phyloP scores from a whole-genome alignment of 139 green algal genomes.

The Gonium pectorale region DNA sequence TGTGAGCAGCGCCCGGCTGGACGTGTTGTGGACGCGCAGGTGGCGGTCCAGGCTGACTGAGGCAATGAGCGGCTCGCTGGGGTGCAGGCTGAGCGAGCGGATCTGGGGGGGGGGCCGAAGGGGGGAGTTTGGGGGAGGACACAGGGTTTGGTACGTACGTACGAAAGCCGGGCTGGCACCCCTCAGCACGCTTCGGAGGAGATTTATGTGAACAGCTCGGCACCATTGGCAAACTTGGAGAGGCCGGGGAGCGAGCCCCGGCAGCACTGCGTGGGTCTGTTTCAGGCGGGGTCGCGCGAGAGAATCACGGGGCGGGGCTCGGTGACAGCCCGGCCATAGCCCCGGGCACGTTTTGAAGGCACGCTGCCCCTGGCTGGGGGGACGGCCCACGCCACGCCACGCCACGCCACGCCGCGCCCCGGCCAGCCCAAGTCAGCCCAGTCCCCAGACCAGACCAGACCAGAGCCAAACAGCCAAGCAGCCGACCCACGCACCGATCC shows the following conservation, averaged over 20 bases:
- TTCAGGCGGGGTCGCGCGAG: not conserved
- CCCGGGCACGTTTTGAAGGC: no score
- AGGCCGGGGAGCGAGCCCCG: not conserved
- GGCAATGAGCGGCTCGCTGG: slow-evolving; percentile 60
- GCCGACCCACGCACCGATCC: slow-evolving; percentile 30
- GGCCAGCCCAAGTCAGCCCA: not conserved
- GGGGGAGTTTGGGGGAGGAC: no score
- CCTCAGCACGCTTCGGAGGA: not conserved
- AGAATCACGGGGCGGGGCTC: no score
- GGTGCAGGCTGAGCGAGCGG: slow-evolving; percentile 63
- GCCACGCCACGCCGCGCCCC: not conserved
- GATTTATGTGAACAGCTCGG: not conserved
- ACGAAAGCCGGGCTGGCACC: not conserved
- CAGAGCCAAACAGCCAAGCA: no score
- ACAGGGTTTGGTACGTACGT: not conserved
- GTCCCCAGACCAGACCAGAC: not conserved
- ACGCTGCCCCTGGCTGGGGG: not conserved
- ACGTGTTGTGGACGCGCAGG: slow-evolving; percentile 70
- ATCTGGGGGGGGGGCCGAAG: not conserved
- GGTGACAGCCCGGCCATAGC: no score
- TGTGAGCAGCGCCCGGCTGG: slow-evolving; percentile 47
- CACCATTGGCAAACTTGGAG: no score
- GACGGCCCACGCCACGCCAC: not conserved
- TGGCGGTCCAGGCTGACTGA: slow-evolving; percentile 78
- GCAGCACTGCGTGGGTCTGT: not conserved